Conservation (phyloP, 352 stramenopile genomes). For the Phytophthora cryptogea region DNA sequence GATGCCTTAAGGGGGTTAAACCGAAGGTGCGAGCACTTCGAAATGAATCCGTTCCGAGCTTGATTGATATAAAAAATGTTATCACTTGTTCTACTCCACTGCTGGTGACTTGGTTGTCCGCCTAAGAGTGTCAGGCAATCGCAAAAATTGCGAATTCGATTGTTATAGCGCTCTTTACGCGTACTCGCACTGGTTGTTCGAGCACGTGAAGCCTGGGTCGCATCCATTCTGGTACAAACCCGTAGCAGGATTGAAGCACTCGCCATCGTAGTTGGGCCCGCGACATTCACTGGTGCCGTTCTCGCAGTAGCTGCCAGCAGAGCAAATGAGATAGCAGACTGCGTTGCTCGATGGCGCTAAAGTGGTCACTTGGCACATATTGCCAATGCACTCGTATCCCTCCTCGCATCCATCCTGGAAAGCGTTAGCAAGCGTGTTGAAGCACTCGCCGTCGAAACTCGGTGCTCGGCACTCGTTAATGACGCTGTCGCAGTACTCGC, state of each 20-base stretch:
- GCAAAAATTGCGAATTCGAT: too few relatives aligned
- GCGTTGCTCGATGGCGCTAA: not conserved
- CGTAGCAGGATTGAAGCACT: constrained; percentile 39
- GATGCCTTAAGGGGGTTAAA: too few relatives aligned
- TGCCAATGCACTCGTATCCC: constrained; percentile 17
- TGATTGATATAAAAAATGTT: too few relatives aligned
- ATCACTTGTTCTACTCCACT: too few relatives aligned
- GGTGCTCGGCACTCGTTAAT: constrained; percentile 11
- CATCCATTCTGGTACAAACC: constrained; percentile 23
- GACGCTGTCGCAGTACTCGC: constrained; percentile 12
- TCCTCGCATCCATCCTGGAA: constrained; percentile 17
- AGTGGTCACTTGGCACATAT: constrained; percentile 10
- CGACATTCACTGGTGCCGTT: constrained; percentile 29
- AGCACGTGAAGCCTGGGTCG: constrained; percentile 22
- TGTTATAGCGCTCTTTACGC: not conserved
- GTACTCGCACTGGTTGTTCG: constrained; percentile 27
- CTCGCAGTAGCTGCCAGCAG: constrained; percentile 33
- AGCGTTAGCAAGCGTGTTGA: constrained; percentile 13
- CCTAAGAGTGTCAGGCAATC: too few relatives aligned
- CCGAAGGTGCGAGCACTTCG: too few relatives aligned
- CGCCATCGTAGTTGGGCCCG: constrained; percentile 20
- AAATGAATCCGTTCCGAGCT: too few relatives aligned
- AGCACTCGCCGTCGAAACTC: constrained; percentile 27
- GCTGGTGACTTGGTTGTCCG: too few relatives aligned
- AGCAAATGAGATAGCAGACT: constrained; percentile 27